A percentile compares a stretch with the other conserved stretches of the same genome.
Evolutionary conservation across 2,329 filamentous ascomycete species (phyloP).

Genomic region (Bretziella fagacearum): DNA sequence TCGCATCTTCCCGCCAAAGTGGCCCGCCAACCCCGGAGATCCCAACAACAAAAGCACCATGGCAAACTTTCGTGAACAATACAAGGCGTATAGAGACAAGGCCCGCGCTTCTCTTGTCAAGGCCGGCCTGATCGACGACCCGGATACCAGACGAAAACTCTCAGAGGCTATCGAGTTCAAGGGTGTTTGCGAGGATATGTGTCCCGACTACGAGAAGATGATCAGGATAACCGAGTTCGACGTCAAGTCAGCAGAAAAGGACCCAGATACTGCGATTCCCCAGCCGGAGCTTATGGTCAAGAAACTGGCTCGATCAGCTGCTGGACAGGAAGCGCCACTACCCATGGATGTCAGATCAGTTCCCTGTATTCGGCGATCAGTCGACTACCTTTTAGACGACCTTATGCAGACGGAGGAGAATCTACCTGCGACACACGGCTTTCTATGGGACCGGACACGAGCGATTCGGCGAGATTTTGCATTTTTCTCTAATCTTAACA

Average conservation of each 20-base stretch:
- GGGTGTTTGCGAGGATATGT: conserved; percentile 54
- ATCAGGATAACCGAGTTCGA: conserved; percentile 45
- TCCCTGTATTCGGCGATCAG: conserved; percentile 37
- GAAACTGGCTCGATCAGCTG: conserved; percentile 48
- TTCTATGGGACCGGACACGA: conserved; percentile 51
- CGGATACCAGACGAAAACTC: conserved; percentile 43
- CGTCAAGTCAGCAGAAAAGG: conserved; percentile 39
- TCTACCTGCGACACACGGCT: conserved; percentile 40
- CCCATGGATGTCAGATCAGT: conserved; percentile 52
- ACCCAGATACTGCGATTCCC: conserved; percentile 27
- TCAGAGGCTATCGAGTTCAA: conserved; percentile 50
- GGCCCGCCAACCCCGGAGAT: conserved; percentile 39
- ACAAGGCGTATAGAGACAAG: conserved; percentile 39
- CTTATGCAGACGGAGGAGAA: conserved; percentile 38
- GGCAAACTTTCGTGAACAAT: conserved; percentile 37
- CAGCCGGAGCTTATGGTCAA: conserved; percentile 44
- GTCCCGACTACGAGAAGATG: conserved; percentile 48
- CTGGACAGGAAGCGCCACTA: conserved; percentile 48
- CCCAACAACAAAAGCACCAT: conserved; percentile 33
- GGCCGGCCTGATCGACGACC: conserved; percentile 46
- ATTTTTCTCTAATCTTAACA: conserved; percentile 44
- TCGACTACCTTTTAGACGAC: conserved; percentile 46
- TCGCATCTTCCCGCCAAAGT: conserved; percentile 34
- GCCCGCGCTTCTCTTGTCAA: conserved; percentile 41
- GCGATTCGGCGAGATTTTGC: conserved; percentile 52